A percentile compares a stretch with the other conserved stretches of the same genome.
phyloP scores from a whole-genome alignment of 345 rosid genomes.

The Sonneratia alba region DNA sequence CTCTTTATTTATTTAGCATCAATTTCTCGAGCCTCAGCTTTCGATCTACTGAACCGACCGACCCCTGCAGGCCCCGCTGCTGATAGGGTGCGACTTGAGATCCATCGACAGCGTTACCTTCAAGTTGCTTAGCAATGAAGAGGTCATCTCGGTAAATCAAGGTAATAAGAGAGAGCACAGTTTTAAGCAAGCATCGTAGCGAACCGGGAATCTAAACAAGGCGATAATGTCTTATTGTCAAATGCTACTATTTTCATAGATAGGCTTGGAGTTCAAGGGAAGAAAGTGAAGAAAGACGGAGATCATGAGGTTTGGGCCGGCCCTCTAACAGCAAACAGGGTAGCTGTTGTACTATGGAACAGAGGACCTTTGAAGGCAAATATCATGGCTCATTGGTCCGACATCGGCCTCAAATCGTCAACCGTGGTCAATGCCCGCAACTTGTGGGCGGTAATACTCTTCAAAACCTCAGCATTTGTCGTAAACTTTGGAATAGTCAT shows the following conservation, averaged over 20 bases:
- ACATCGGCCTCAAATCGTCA: constrained; percentile 45
- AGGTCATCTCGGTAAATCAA: constrained; percentile 81
- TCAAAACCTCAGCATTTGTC: background rate
- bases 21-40: background rate
- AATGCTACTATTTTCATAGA: constrained; percentile 24
- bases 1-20: background rate
- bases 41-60: background rate
- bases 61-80: constrained; percentile 49
- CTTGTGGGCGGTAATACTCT: constrained; percentile 51
- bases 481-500: background rate
- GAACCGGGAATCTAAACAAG: background rate
- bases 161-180: constrained; percentile 19
- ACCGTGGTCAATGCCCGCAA: constrained; percentile 46
- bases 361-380: constrained; percentile 24
- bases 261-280: constrained; percentile 67
- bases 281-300: constrained; percentile 60
- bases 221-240: background rate
- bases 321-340: constrained; percentile 44
- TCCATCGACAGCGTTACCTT: constrained; percentile 45
- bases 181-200: background rate
- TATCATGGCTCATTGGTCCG: constrained; percentile 60
- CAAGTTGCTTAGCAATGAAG: constrained; percentile 56
- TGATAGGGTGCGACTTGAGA: constrained; percentile 77
- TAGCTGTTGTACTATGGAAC: constrained; percentile 54
- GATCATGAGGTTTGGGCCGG: constrained; percentile 78